Percentiles rank a stretch among this genome's conserved stretches.
phyloP scores from a whole-genome alignment of 2,329 filamentous ascomycete genomes.

The Cladosporium sp. region DNA sequence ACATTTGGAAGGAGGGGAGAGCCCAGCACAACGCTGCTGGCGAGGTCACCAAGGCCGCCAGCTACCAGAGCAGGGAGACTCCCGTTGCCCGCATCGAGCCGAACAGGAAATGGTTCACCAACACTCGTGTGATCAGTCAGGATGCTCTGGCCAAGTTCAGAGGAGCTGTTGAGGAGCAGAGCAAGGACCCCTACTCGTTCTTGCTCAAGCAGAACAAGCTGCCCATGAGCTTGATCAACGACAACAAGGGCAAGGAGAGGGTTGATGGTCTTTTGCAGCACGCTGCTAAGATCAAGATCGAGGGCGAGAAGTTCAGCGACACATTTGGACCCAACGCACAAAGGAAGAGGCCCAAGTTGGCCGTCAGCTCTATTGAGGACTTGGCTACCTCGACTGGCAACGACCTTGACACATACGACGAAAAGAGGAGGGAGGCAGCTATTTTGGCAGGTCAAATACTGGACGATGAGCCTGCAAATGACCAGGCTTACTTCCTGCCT shows the following conservation, averaged over 20 bases:
- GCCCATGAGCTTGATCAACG: slow-evolving; percentile 89
- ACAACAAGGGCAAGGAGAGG: slow-evolving; percentile 61
- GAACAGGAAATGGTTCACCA: slow-evolving; percentile 97
- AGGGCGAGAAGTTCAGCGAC: slow-evolving; percentile 79
- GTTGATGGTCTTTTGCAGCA: slow-evolving; percentile 88
- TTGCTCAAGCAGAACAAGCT: slow-evolving; percentile 97
- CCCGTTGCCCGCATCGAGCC: slow-evolving; percentile 89
- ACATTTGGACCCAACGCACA: slow-evolving; percentile 94
- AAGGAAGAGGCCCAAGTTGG: slow-evolving; percentile 87
- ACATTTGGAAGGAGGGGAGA: slow-evolving; percentile 87
- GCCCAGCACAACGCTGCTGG: slow-evolving; percentile 78
- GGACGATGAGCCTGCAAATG: slow-evolving; percentile 15
- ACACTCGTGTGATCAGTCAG: slow-evolving; percentile 86
- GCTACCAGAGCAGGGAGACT: slow-evolving; percentile 78
- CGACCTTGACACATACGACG: slow-evolving; percentile 78
- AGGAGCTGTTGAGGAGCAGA: slow-evolving; percentile 86
- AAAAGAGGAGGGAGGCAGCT: slow-evolving; percentile 74
- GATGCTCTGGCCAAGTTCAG: slow-evolving; percentile 85
- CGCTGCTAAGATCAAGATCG: slow-evolving; percentile 88
- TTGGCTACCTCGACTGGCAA: slow-evolving; percentile 77
- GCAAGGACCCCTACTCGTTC: slow-evolving; percentile 87
- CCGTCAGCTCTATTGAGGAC: slow-evolving; percentile 77
- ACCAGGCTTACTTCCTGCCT: slow-evolving; percentile 11
- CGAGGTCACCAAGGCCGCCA: slow-evolving; percentile 79
- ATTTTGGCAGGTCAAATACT: slow-evolving; percentile 10